Base-by-base conservation (phyloP, 116 monocot genomes). In the Zostera marina region DNA sequence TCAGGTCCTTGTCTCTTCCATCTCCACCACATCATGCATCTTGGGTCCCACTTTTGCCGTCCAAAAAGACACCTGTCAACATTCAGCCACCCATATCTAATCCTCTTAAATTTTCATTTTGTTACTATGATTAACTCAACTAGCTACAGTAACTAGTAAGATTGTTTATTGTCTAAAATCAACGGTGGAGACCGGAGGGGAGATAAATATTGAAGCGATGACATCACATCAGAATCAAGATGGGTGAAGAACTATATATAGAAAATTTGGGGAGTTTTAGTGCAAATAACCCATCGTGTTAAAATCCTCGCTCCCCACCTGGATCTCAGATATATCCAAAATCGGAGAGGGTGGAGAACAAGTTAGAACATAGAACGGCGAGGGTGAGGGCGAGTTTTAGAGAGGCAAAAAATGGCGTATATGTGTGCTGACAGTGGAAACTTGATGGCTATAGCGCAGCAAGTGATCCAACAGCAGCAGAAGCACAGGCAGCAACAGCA, bases 381-480 rank as follows among this genome's bases (percentile, higher is more conserved):
- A 32, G 32, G 32, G 5, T 3, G 32, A 32, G 32, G 32, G 32
- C 2, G 32, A n/a, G n/a, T n/a, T 32, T 32, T 32, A 15, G 2
- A 9, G 48, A 51, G 49, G 17, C 32, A 13, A 8, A 8, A 39
- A 67, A 92, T 92, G 87, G 83, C 87, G 42, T 88, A 81, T 75
- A 87, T 94, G 88, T 84, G 84, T 63, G 73, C 88, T 3, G 93
- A 94, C 52, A 94, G 84, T 44, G 93, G 84, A 8, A 94, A 94
- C 62, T 77, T 94, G 48, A 94, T 94, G 93, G 88, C 93, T 32
- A 88, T 94, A 39, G 93, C 93, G 3, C 93, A 94, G 62, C 93
- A 88, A 63, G 84, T 88, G 20, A 94, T 94, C 66, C 81, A 87
- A 39, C 88, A 88, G 63, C 68, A 92, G 49, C 80, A 92, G 57